Percentiles rank a stretch among this genome's conserved stretches.
Evolutionary conservation across 257 asterid genomes (phyloP).

Genomic region (Ehretia macrophylla): DNA sequence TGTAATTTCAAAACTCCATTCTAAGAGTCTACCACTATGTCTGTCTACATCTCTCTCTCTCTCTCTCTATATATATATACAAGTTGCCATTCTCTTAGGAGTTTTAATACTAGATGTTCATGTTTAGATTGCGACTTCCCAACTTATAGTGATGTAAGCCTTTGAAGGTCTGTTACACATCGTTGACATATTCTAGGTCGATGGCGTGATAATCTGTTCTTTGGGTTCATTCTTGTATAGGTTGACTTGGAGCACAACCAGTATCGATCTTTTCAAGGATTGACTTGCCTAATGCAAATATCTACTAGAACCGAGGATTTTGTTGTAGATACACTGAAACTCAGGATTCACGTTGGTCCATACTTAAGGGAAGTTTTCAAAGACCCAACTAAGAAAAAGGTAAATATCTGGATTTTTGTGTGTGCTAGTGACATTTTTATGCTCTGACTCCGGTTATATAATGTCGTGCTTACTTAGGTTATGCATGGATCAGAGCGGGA

Average conservation of each 20-base stretch:
- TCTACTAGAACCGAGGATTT: slow-evolving; percentile 95
- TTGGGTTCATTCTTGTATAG: slow-evolving; percentile 35
- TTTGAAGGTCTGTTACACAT: too few species aligned
- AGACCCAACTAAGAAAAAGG: slow-evolving; percentile 90
- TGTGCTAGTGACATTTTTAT: not conserved
- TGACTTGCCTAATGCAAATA: slow-evolving; percentile 98
- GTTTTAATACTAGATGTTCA: too few species aligned
- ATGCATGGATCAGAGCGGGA: slow-evolving; percentile 98
- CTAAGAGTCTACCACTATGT: too few species aligned
- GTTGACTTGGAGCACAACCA: slow-evolving; percentile 99
- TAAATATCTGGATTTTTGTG: slow-evolving; percentile 18
- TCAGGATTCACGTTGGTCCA: slow-evolving; percentile 89
- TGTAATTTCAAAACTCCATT: too few species aligned
- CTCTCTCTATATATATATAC: too few species aligned
- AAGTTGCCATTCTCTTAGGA: too few species aligned
- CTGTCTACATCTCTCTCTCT: too few species aligned
- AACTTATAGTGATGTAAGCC: too few species aligned
- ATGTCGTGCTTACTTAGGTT: slow-evolving; percentile 47
- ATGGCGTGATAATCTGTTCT: not conserved
- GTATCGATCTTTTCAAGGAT: slow-evolving; percentile 93
- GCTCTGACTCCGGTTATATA: slow-evolving; percentile 8
- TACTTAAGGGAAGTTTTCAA: slow-evolving; percentile 82
- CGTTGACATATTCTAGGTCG: too few species aligned
- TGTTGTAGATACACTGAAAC: slow-evolving; percentile 85
- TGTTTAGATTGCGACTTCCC: too few species aligned